Evolutionary conservation across 2,329 filamentous ascomycete genomes (phyloP), one percentile per base, ranked within the genome.

Genomic region (Monosporascus sp.): DNA sequence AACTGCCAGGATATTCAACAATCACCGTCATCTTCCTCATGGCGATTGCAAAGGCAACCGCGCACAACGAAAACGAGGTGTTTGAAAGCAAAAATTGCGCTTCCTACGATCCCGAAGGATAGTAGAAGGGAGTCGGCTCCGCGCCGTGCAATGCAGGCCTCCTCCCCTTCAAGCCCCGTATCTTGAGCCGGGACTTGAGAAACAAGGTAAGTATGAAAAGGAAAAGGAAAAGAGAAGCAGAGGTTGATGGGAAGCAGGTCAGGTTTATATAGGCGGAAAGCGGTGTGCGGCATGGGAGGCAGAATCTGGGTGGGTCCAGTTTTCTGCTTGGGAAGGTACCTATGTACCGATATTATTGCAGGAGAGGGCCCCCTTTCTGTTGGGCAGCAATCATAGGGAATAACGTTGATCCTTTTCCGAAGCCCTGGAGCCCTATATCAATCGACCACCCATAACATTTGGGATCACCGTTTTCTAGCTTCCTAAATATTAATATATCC

Each of bases 111-210:
- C 70, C 69, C 67, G 66, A 73, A 75, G 71, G 72, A 69, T 71
- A 75, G 73, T 74, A 65, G 70, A 74, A 67, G 61, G 58, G 63
- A 67, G 66, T 66, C 63, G 67, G 72, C 71, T 66, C 72, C 73
- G 69, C 73, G 71, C 62, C 71, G 73, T 76, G 73, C 73, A 73
- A 75, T 76, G 73, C 72, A 76, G 73, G 71, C 68, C 67, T 65
- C 66, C 69, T 68, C 58, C 58, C 61, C 70, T 73, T 68, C 63
- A 59, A 52, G 55, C 61, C 60, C 63, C 64, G 55, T 60, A 70
- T 72, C 69, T 55, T 76, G 74, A 77, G 63, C 73, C 61, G 60
- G 64, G 60, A 56, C 56, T 51, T 59, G 61, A 66, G 64, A 62
- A 66, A 69, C 64, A 75, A 76, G 72, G 72, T 74, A 75, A 75